Conservation (phyloP, 1,139 yeast species). For the Kodamaea ohmeri region DNA sequence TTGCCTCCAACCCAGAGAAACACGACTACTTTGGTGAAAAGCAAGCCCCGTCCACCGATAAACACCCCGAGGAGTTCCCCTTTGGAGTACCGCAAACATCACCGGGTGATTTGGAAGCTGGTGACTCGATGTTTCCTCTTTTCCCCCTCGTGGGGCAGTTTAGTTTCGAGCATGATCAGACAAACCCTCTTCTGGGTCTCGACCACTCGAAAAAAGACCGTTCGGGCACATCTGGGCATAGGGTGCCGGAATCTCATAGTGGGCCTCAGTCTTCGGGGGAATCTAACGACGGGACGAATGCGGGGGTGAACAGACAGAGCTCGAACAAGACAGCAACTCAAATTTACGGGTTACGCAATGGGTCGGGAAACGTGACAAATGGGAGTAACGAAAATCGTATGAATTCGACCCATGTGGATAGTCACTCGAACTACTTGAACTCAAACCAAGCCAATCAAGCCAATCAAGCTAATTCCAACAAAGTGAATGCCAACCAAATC, state of each 20-base stretch:
- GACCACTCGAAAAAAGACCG: not conserved
- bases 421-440: no score
- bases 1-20: constrained; percentile 14
- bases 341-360: no score
- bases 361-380: no score
- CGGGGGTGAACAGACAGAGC: constrained; percentile 1
- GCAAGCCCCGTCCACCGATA: no score
- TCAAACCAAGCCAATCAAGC: not conserved
- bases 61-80: constrained; percentile 5
- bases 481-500: not conserved
- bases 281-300: no score
- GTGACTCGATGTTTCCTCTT: constrained; percentile 45
- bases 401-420: no score
- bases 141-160: constrained; percentile 51
- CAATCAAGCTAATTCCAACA: not conserved
- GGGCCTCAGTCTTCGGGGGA: no score
- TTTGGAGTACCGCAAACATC: constrained; percentile 14
- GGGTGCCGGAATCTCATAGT: no score
- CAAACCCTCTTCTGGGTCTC: constrained; percentile 37
- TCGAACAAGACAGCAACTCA: not conserved
- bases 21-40: not conserved
- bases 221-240: not conserved
- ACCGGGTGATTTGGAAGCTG: constrained; percentile 17
- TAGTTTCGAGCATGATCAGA: constrained; percentile 38
- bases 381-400: no score